Percentiles rank a stretch among this genome's conserved stretches.
Evolutionary conservation across 805 yeast genomes (phyloP).

Genomic region (Limtongia smithiae): DNA sequence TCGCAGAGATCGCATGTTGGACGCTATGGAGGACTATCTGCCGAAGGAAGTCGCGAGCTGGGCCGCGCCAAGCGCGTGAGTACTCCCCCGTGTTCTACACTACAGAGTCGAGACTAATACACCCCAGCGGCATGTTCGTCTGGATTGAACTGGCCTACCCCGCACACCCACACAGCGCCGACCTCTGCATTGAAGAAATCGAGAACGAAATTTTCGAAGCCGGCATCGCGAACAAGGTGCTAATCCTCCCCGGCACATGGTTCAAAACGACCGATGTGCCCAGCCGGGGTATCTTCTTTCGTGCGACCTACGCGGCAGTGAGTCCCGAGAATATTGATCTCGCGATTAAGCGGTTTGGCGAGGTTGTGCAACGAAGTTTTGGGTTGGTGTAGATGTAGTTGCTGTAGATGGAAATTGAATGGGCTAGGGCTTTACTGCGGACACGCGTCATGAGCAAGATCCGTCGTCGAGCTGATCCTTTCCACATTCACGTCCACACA

Average conservation of each 20-base stretch:
- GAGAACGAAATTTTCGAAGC: constrained; percentile 38
- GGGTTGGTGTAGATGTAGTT: neutral
- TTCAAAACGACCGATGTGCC: constrained; percentile 33
- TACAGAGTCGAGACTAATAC: neutral
- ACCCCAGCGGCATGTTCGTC: constrained; percentile 67
- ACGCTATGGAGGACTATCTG: constrained; percentile 60
- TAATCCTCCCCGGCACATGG: constrained; percentile 44
- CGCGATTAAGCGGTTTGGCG: constrained; percentile 39
- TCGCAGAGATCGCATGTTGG: constrained; percentile 84
- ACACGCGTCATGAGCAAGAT: too few relatives aligned
- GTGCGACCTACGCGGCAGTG: constrained; percentile 46
- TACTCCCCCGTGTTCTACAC: too few relatives aligned
- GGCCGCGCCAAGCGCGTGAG: constrained; percentile 49
- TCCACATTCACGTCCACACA: too few relatives aligned
- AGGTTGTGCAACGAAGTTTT: constrained; percentile 33
- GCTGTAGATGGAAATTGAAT: neutral
- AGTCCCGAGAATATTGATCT: constrained; percentile 35
- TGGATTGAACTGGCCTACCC: constrained; percentile 69
- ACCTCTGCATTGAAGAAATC: constrained; percentile 32
- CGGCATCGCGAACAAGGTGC: constrained; percentile 37
- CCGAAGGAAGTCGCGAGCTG: constrained; percentile 42
- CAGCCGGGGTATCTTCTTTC: constrained; percentile 35
- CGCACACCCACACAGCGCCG: constrained; percentile 59
- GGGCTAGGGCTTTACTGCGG: neutral
- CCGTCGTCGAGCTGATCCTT: too few relatives aligned